phyloP scores from a whole-genome alignment of 371 early-diverging fungal genomes.

The Nematocida sp. region DNA sequence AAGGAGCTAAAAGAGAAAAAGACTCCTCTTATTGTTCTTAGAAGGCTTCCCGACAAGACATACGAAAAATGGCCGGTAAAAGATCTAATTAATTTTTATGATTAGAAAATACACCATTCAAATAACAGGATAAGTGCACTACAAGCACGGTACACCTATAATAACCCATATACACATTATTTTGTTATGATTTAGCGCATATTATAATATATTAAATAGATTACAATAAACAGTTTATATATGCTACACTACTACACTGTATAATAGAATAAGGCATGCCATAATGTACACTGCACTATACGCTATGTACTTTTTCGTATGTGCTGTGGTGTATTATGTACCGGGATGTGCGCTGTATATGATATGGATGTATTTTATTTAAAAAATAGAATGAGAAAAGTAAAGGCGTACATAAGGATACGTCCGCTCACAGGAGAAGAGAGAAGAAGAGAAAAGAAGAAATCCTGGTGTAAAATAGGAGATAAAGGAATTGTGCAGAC shows the following conservation, averaged over 20 bases:
- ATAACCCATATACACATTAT: too few relatives aligned
- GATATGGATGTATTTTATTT: too few relatives aligned
- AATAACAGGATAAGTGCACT: not conserved
- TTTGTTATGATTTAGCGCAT: too few relatives aligned
- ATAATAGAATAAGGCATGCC: too few relatives aligned
- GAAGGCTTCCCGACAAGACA: constrained; percentile 87
- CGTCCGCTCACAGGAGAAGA: constrained; percentile 30
- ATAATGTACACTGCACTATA: too few relatives aligned
- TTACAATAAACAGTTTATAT: too few relatives aligned
- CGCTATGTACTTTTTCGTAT: too few relatives aligned
- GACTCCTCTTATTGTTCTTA: constrained; percentile 85
- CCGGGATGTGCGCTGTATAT: too few relatives aligned
- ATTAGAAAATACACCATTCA: constrained; percentile 29
- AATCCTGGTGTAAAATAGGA: constrained; percentile 36
- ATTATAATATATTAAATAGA: too few relatives aligned
- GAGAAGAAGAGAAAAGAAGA: constrained; percentile 3
- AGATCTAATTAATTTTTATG: constrained; percentile 74
- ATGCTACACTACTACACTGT: too few relatives aligned
- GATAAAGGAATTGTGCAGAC: constrained; percentile 40
- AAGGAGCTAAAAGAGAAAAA: constrained; percentile 87
- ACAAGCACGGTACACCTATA: too few relatives aligned
- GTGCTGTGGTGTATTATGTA: too few relatives aligned
- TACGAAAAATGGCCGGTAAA: constrained; percentile 92
- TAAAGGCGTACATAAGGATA: constrained; percentile 41
- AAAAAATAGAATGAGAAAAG: constrained; percentile 44